A percentile compares a stretch with the other conserved stretches of the same genome.
Evolutionary conservation across 192 early-diverging fungal genomes (phyloP).

Genomic region (Coemansia guatemalensis): DNA sequence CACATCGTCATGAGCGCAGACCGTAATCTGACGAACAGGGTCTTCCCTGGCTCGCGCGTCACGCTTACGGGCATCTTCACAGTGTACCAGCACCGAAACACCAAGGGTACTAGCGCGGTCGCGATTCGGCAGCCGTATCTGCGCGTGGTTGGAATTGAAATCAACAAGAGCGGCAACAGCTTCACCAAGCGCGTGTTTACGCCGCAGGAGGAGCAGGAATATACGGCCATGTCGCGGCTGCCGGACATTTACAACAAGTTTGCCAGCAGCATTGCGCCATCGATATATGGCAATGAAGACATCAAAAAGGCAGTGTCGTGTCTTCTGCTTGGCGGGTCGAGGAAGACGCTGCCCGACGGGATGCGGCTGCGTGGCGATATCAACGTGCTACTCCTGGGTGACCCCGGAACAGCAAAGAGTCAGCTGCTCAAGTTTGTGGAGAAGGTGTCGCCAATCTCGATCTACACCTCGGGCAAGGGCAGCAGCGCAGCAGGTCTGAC

Average conservation of each 20-base stretch:
- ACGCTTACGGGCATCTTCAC: constrained; percentile 95
- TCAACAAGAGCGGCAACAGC: constrained; percentile 71
- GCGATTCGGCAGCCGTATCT: constrained; percentile 94
- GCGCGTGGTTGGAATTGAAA: constrained; percentile 88
- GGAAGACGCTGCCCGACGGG: constrained; percentile 93
- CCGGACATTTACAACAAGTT: constrained; percentile 91
- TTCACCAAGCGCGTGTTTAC: constrained; percentile 72
- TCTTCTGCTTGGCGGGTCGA: constrained; percentile 94
- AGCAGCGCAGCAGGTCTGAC: constrained; percentile 98
- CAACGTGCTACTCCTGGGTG: constrained; percentile 94
- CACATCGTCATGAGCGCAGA: constrained; percentile 91
- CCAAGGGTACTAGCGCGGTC: constrained; percentile 72
- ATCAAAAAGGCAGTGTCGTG: constrained; percentile 97
- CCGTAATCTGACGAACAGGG: constrained; percentile 77
- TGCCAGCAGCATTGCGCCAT: constrained; percentile 90
- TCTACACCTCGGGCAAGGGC: constrained; percentile 99
- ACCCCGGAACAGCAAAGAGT: constrained; percentile 98
- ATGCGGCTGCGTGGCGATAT: constrained; percentile 98
- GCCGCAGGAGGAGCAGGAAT: constrained; percentile 92
- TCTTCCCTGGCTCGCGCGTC: constrained; percentile 92
- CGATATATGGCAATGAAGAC: constrained; percentile 95
- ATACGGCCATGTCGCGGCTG: constrained; percentile 77
- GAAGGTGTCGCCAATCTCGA: constrained; percentile 95
- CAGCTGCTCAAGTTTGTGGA: constrained; percentile 99
- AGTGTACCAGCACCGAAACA: constrained; percentile 77